Percentiles rank a stretch among this genome's conserved stretches.
These are phyloP conservation scores for Scedosporium aurantiacum DNA, from an alignment of 2,329 filamentous ascomycete genomes.

Conservation along the genomic window DNA sequence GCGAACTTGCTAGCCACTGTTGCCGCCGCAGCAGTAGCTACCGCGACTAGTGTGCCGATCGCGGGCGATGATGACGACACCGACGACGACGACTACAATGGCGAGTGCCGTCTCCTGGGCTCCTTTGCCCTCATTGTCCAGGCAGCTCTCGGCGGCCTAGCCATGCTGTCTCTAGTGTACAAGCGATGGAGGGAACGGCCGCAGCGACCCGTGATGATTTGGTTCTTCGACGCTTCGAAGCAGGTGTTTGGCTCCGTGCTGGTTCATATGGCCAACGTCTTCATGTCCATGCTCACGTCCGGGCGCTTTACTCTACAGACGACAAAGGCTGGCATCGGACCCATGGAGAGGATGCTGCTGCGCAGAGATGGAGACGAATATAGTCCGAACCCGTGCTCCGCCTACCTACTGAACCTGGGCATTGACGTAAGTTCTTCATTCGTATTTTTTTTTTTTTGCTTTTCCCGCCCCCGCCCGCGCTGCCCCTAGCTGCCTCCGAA, in stretches of 20 bases:
- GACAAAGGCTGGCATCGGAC: constrained; percentile 29
- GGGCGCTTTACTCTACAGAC: constrained; percentile 65
- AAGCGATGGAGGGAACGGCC: constrained; percentile 90
- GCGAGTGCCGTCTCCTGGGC: constrained; percentile 79
- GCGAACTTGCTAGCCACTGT: constrained; percentile 19
- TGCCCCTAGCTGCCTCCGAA: too few species aligned
- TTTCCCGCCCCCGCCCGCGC: background rate
- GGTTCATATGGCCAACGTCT: constrained; percentile 82
- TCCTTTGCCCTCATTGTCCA: constrained; percentile 88
- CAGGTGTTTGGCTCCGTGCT: constrained; percentile 90
- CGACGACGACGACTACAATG: constrained; percentile 38
- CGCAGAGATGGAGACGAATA: constrained; percentile 42
- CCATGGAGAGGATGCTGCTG: constrained; percentile 24
- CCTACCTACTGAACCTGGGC: constrained; percentile 84
- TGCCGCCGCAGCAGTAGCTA: constrained; percentile 17
- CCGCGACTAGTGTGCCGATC: constrained; percentile 14
- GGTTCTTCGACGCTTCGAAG: constrained; percentile 96
- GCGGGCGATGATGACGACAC: constrained; percentile 8
- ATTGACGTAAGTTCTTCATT: constrained; percentile 67
- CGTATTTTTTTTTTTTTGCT: background rate
- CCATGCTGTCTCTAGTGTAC: constrained; percentile 76
- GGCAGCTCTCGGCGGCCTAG: constrained; percentile 70
- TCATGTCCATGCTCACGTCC: constrained; percentile 93
- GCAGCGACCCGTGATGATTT: constrained; percentile 87
- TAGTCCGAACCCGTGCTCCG: constrained; percentile 86